Conservation (phyloP, 2,329 filamentous ascomycete genomes). For the Madurella mycetomatis region DNA sequence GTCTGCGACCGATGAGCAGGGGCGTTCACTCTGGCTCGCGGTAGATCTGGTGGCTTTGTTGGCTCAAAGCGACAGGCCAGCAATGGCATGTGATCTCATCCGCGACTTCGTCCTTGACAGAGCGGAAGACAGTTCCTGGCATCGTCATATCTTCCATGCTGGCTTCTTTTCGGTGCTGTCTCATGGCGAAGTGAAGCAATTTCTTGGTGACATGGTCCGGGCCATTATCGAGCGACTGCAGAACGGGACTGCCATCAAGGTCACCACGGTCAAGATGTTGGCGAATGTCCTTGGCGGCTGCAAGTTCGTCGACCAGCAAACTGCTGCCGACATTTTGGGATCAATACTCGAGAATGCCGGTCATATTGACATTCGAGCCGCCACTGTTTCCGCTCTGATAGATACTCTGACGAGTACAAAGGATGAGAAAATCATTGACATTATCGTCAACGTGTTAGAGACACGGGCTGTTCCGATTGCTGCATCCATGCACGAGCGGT, state of each 20-base stretch:
- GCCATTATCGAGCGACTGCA: not conserved
- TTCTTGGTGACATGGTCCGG: not conserved
- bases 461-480: not conserved
- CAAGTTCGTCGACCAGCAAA: conserved; percentile 25
- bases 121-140: not conserved
- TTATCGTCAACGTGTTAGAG: not conserved
- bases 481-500: not conserved
- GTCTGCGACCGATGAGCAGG: not conserved
- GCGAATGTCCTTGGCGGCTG: conserved; percentile 31
- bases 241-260: conserved; percentile 26
- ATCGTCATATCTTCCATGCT: not conserved
- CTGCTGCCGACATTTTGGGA: not conserved
- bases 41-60: not conserved
- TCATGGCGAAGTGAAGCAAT: not conserved
- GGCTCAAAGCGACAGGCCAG: not conserved
- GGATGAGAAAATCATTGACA: not conserved
- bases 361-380: not conserved
- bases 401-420: not conserved
- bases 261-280: conserved; percentile 37
- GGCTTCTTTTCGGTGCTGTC: not conserved
- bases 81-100: not conserved
- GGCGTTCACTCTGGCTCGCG: not conserved
- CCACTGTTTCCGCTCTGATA: not conserved
- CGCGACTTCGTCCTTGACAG: not conserved
- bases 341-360: not conserved